Evolutionary conservation across 2,329 filamentous ascomycete genomes (phyloP).

Genomic region (Colletotrichum gloeosporioides): DNA sequence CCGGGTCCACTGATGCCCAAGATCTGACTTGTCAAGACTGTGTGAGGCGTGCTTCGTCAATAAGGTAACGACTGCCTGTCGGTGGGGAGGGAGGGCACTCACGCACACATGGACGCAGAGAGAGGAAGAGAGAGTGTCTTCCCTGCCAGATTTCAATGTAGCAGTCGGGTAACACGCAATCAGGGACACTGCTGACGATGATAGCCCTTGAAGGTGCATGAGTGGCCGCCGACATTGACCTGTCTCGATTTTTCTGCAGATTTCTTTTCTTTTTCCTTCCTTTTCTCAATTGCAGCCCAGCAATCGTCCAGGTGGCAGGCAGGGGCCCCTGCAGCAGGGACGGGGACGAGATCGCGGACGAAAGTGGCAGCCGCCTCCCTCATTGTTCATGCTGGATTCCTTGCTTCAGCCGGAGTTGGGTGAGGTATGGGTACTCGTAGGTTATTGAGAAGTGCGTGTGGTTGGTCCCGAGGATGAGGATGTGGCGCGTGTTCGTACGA

Average conservation of each 20-base stretch:
- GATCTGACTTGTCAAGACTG: background rate
- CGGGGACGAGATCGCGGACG: background rate
- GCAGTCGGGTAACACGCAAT: background rate
- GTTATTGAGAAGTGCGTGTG: background rate
- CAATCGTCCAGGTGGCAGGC: slow-evolving; percentile 6
- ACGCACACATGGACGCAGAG: background rate
- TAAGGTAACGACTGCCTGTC: background rate
- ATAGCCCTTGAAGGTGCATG: background rate
- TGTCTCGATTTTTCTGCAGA: background rate
- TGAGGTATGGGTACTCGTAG: background rate
- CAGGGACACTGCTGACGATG: background rate
- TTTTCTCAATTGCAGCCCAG: background rate
- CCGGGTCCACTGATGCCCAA: background rate
- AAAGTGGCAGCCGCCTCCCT: background rate
- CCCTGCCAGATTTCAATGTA: background rate
- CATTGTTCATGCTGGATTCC: background rate
- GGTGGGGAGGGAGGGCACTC: background rate
- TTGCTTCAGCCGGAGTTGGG: background rate
- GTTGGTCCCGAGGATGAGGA: background rate
- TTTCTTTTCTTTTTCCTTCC: background rate
- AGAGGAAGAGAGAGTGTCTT: background rate
- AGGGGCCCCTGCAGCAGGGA: background rate
- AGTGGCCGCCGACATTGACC: background rate
- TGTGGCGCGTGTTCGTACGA: background rate
- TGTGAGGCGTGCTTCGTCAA: background rate